Percentiles rank a stretch among this genome's conserved stretches.
These are phyloP conservation scores for Thelephora terrestris DNA, from an alignment of 1,284 basidiomycete genomes.

Conservation along the genomic window DNA sequence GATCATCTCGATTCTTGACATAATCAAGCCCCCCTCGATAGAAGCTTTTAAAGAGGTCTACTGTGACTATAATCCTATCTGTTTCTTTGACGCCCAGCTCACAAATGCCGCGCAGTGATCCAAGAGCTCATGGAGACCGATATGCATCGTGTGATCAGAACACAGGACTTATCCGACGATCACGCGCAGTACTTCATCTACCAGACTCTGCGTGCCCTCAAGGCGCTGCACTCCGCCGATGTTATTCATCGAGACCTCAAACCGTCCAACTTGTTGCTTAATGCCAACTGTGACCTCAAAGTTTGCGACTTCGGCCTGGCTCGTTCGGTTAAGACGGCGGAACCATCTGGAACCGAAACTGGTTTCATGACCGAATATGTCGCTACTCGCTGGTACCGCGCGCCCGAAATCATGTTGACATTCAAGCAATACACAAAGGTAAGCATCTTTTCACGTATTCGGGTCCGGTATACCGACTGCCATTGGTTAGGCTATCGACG, in stretches of 20 bases:
- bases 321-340: constrained; percentile 76
- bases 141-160: constrained; percentile 64
- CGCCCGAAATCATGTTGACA: constrained; percentile 94
- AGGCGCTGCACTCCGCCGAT: constrained; percentile 89
- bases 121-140: constrained; percentile 72
- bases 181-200: constrained; percentile 75
- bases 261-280: constrained; percentile 90
- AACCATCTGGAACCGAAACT: constrained; percentile 75
- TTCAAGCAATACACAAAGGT: constrained; percentile 96
- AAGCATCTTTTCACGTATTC: constrained; percentile 9
- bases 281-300: constrained; percentile 94
- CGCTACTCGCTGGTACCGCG: constrained; percentile 88
- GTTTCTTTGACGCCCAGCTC: not conserved
- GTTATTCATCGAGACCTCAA: constrained; percentile 95
- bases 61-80: constrained; percentile 33
- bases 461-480: constrained; percentile 8
- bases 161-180: constrained; percentile 76
- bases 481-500: constrained; percentile 65
- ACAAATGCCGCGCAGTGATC: constrained; percentile 39
- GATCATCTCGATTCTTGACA: constrained; percentile 95
- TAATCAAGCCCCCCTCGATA: constrained; percentile 82
- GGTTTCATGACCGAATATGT: constrained; percentile 96
- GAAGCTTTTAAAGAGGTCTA: constrained; percentile 94
- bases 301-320: constrained; percentile 89
- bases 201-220: constrained; percentile 87